phyloP scores from a whole-genome alignment of 2,329 filamentous ascomycete species.

The Exophiala sp. region DNA sequence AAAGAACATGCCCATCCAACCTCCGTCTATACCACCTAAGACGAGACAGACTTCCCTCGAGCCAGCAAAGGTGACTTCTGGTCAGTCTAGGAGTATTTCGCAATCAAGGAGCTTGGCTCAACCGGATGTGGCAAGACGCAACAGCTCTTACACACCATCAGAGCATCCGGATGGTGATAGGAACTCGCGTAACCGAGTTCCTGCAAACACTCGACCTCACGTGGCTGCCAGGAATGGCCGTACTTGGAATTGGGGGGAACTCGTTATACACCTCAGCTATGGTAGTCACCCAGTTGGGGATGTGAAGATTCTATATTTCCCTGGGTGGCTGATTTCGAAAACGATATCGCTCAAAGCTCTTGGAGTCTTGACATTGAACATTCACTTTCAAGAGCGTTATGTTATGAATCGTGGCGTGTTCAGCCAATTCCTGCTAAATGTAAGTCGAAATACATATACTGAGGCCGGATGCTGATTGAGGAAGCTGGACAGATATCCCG shows the following conservation, averaged over 20 bases:
- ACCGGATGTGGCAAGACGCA: too few relatives aligned
- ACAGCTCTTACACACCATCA: too few relatives aligned
- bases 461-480: conserved; percentile 1
- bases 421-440: neutral
- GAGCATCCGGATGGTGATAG: too few relatives aligned
- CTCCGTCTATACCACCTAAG: too few relatives aligned
- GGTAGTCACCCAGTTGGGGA: conserved; percentile 14
- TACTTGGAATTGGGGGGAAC: conserved; percentile 4
- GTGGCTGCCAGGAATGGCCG: conserved; percentile 10
- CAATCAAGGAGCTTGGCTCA: too few relatives aligned
- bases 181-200: too few relatives aligned
- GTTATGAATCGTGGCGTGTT: conserved; percentile 8
- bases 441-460: conserved; percentile 1
- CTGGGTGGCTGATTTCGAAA: conserved; percentile 16
- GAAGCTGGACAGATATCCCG: neutral
- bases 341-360: conserved; percentile 10
- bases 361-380: neutral
- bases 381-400: conserved; percentile 16
- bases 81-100: too few relatives aligned
- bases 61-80: too few relatives aligned
- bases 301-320: conserved; percentile 18
- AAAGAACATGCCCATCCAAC: too few relatives aligned
- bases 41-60: too few relatives aligned
- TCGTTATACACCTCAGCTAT: conserved; percentile 19
- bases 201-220: neutral